Conservation (phyloP, 2,329 filamentous ascomycete species). For the Arthroderma uncinatum region DNA sequence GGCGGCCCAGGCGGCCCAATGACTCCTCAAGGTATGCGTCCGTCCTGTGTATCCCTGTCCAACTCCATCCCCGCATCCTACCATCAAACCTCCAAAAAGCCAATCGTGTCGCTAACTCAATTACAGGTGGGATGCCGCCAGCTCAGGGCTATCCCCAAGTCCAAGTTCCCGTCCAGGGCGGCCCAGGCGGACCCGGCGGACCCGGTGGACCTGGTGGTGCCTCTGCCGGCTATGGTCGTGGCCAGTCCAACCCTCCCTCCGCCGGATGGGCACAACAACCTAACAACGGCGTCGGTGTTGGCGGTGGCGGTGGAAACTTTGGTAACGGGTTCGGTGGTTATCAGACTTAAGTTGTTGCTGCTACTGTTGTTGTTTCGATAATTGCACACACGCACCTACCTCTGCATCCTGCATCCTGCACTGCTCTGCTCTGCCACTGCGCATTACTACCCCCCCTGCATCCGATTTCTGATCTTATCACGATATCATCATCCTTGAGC, state of each 20-base stretch:
- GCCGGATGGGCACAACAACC: slow-evolving; percentile 43
- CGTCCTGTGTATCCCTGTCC: not conserved
- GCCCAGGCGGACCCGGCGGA: not conserved
- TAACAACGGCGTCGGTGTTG: slow-evolving; percentile 4
- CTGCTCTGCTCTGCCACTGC: not conserved
- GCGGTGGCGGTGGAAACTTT: slow-evolving; percentile 33
- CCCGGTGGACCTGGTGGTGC: slow-evolving; percentile 37
- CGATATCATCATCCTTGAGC: slow-evolving; percentile 8
- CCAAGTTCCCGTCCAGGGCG: slow-evolving; percentile 41
- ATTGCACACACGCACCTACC: not conserved
- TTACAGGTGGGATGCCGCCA: slow-evolving; percentile 25
- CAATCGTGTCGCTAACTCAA: not conserved
- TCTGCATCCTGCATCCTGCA: not conserved
- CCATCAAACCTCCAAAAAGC: too few relatives aligned
- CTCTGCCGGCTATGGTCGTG: slow-evolving; percentile 75
- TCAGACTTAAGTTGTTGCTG: slow-evolving; percentile 36
- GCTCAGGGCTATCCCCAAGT: slow-evolving; percentile 47
- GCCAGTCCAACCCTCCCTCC: slow-evolving; percentile 43
- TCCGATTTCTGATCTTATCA: slow-evolving; percentile 7
- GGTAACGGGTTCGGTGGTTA: slow-evolving; percentile 50
- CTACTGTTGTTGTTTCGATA: slow-evolving; percentile 11
- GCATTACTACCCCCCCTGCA: not conserved
- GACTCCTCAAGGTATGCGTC: slow-evolving; percentile 46
- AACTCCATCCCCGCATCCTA: not conserved
- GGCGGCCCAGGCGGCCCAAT: slow-evolving; percentile 56